Evolutionary conservation across 352 stramenopile species (phyloP).

Genomic region (Halophytophthora polymorphica): DNA sequence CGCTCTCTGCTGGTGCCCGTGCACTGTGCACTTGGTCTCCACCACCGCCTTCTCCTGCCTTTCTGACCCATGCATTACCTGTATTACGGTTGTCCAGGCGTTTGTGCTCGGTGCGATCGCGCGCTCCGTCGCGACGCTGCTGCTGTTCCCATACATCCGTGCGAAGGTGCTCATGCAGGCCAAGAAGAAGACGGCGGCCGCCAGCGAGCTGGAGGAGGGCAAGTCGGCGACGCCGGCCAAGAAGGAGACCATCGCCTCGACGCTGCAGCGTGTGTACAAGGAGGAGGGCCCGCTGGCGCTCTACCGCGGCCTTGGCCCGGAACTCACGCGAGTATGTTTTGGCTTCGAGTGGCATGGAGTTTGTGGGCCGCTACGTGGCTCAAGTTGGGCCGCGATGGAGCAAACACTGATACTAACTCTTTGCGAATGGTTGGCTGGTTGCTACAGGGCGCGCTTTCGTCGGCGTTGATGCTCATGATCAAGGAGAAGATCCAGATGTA

Average conservation of each 20-base stretch:
- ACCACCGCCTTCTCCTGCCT: neutral
- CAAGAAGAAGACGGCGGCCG: constrained; percentile 63
- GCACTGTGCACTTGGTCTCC: constrained; percentile 5
- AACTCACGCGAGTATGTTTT: constrained; percentile 85
- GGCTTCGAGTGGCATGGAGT: neutral
- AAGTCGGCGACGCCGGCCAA: constrained; percentile 24
- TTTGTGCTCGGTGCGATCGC: constrained; percentile 94
- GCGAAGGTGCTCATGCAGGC: constrained; percentile 94
- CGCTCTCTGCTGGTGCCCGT: neutral
- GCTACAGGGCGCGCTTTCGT: constrained; percentile 91
- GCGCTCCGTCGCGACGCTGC: constrained; percentile 91
- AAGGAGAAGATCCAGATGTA: constrained; percentile 96
- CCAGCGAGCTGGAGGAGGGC: constrained; percentile 9
- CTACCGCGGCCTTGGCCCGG: constrained; percentile 93
- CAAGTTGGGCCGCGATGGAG: too few species aligned
- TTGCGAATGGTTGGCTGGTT: constrained; percentile 2
- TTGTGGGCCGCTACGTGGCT: neutral
- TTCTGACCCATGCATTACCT: neutral
- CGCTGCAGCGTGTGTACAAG: constrained; percentile 69
- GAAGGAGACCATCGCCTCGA: constrained; percentile 78
- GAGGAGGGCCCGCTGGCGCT: constrained; percentile 87
- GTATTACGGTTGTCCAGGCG: constrained; percentile 59
- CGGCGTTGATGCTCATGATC: constrained; percentile 96
- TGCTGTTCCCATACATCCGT: constrained; percentile 96
- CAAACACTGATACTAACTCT: constrained; percentile 2